Base-by-base conservation (phyloP, 306 rosid genomes). In the Hippophae rhamnoides region DNA sequence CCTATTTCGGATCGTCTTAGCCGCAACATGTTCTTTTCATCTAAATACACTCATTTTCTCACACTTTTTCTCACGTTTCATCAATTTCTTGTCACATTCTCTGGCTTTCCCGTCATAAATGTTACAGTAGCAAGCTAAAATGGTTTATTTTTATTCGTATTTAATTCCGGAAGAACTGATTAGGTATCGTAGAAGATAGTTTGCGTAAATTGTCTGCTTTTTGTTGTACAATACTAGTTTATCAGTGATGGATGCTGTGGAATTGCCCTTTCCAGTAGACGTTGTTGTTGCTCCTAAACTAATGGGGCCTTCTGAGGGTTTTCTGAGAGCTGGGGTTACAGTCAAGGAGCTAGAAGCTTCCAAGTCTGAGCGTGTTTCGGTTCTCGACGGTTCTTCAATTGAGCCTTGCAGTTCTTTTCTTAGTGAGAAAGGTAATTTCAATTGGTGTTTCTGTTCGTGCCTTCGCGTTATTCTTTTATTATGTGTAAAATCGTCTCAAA, bases 21-120 rank as follows among this genome's bases (percentile, higher is more conserved):
- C 94, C 95, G 88, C 95, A 78, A 72, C 76, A 73, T 63, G 70
- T 77, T 75, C 80, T 25, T 60, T 76, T 41, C 47, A 43, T 13
- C 75, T 69, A 56, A 69, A 75, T 69, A 56, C 81, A 71, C 64
- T 68, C 40, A 13, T 13, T 68, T 60, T 54, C 57, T 69, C 48
- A 58, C 53, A 14, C 72, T 55, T 56, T 71, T 70, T 42, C 47
- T 58, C 23, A 10, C 58, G 4, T 42, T 55, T 27, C 67, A 52
- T 27, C 5, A 56, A 9, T 0, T 7, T 53, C 57, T 12, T 40
- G 13, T 1, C 72, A 48, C 63, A 10, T 10, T 53, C 61, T 60
- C 64, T 27, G 38, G 5, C 38, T 3, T 31, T 31, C 38, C 4
- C 13, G 26, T 41, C 42, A 25, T 9, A 55, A n/a, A 50, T 58